Percentiles rank a stretch among this genome's conserved stretches.
Evolutionary conservation across 345 rosid genomes (phyloP).

Genomic region (Excoecaria cochinchinensis): DNA sequence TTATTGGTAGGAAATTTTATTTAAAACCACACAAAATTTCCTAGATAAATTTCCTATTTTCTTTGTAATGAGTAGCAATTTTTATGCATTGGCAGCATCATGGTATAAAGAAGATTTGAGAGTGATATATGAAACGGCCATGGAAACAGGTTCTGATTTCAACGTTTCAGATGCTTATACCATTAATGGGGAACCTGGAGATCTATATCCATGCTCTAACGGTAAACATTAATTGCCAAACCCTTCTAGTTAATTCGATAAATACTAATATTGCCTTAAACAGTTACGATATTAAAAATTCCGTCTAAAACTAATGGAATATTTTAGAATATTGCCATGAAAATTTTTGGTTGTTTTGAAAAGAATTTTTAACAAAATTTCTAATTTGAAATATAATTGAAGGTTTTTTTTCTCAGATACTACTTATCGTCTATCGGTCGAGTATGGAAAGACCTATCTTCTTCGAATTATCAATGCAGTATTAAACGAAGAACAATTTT

Average conservation of each 20-base stretch:
- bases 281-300: too few species aligned
- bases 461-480: slow-evolving; percentile 39
- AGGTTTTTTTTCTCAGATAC: slow-evolving; percentile 15
- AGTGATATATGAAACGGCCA: slow-evolving; percentile 16
- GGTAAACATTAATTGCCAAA: not conserved
- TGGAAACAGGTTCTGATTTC: slow-evolving; percentile 42
- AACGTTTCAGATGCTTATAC: slow-evolving; percentile 28
- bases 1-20: not conserved
- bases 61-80: not conserved
- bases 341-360: too few species aligned
- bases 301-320: too few species aligned
- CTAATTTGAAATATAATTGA: too few species aligned
- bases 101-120: slow-evolving; percentile 39
- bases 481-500: slow-evolving; percentile 30
- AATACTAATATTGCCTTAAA: too few species aligned
- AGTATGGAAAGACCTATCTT: slow-evolving; percentile 34
- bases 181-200: slow-evolving; percentile 45
- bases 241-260: too few species aligned
- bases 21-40: too few species aligned
- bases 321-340: too few species aligned
- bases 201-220: slow-evolving; percentile 33
- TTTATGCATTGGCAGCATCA: slow-evolving; percentile 17
- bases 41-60: not conserved
- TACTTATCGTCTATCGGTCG: slow-evolving; percentile 26
- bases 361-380: too few species aligned